phyloP scores from a whole-genome alignment of 345 rosid genomes.

The Linum tenue region DNA sequence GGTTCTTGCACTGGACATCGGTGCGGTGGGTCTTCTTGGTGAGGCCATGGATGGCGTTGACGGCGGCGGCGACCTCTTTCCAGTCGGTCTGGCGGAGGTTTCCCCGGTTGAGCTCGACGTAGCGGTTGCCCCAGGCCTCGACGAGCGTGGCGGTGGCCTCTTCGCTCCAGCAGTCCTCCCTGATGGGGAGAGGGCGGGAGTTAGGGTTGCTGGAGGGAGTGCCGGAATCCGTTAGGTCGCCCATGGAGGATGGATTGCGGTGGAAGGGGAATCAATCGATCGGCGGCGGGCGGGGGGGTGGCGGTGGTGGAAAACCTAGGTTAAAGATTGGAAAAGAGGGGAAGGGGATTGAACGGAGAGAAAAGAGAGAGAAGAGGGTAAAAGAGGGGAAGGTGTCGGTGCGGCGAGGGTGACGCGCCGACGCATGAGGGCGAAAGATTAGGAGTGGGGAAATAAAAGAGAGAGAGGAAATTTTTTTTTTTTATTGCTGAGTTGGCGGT shows the following conservation, averaged over 20 bases:
- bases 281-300: background rate
- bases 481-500: too few relatives aligned
- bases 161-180: slow-evolving; percentile 99
- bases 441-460: background rate
- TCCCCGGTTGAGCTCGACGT: slow-evolving; percentile 79
- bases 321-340: background rate
- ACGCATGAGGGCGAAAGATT: too few relatives aligned
- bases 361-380: too few relatives aligned
- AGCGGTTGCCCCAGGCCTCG: slow-evolving; percentile 90
- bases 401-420: too few relatives aligned
- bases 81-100: slow-evolving; percentile 98
- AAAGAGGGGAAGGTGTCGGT: background rate
- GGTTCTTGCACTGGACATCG: slow-evolving; percentile 96
- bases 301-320: too few relatives aligned
- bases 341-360: too few relatives aligned
- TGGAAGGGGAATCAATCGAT: background rate
- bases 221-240: background rate
- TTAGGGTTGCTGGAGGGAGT: slow-evolving; percentile 4
- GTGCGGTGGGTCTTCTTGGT: slow-evolving; percentile 84
- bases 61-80: slow-evolving; percentile 95
- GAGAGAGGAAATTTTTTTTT: too few relatives aligned
- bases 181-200: slow-evolving; percentile 44
- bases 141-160: slow-evolving; percentile 93
- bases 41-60: slow-evolving; percentile 77
- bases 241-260: background rate